Base-by-base conservation (phyloP, 1,284 basidiomycete species). In the Schizopora paradoxa region DNA sequence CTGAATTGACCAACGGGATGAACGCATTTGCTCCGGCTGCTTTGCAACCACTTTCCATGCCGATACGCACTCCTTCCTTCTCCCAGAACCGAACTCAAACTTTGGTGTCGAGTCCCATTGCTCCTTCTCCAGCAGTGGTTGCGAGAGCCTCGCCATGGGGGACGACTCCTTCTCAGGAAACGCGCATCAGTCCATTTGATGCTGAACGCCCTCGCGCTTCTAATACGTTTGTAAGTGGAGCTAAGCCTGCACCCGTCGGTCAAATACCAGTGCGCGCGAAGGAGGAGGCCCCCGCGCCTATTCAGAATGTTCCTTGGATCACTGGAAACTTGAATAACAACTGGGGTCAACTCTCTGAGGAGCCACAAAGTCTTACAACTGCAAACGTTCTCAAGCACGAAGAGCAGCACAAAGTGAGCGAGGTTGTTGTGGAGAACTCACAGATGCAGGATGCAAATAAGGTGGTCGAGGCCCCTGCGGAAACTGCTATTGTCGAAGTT, bases 341-440 rank as follows among this genome's bases (percentile, higher is more conserved):
- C 7, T 39, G 37, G 44, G 26, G 27, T 16, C 45, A 51, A 28
- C 29, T 33, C 11, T 40, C 45, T 8, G 49, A 51, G 35, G 49
- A 47, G 25, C 36, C 45, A 6, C 49, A 40, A 26, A 74, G 72
- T 49, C 64, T 80, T 18, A 76, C 79, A 0, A 66, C 73, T 39
- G 73, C 68, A 42, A 79, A 79, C 51, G 62, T 81, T 16, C 76
- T 69, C n/a, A 74, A 79, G 47, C 77, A 77, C 56, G 76, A 76
- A 52, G 70, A 72, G 54, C 67, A 74, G 44, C 69, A 70, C 45
- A 61, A 62, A 32, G 60, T 60, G 32, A 52, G 58, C 14, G 60
- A 42, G 19, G 22, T 55, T 27, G 55, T 42, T 21, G 34, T 23
- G 18, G 57, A 51, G 35, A 41, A 51, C 26, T 46, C 47, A 25